A percentile compares a stretch with the other conserved stretches of the same genome.
Conservation (phyloP, 2,329 filamentous ascomycete genomes). For the Cercospora zeae-maydis region DNA sequence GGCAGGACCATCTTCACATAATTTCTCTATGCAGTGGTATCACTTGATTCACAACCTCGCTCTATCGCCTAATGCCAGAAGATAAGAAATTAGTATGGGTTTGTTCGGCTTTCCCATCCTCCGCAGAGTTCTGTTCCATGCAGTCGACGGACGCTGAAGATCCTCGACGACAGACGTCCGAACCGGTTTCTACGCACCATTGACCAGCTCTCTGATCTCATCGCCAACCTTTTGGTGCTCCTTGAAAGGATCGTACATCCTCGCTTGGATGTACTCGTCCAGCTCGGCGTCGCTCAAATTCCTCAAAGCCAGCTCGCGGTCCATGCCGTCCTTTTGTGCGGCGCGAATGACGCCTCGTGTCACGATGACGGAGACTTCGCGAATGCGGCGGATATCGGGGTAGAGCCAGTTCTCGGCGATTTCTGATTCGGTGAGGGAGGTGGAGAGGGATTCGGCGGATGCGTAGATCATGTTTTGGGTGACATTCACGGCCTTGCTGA, state of each 20-base stretch:
- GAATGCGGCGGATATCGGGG: constrained; percentile 80
- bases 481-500: constrained; percentile 79
- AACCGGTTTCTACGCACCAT: constrained; percentile 9
- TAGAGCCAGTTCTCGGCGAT: constrained; percentile 81
- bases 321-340: constrained; percentile 70
- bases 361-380: constrained; percentile 81
- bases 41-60: constrained; percentile 1
- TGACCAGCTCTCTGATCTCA: constrained; percentile 24
- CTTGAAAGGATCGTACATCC: constrained; percentile 52
- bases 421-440: constrained; percentile 76
- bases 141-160: background rate
- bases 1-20: too few relatives aligned
- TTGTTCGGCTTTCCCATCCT: background rate
- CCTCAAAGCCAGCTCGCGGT: constrained; percentile 58
- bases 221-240: constrained; percentile 42
- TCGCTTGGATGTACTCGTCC: constrained; percentile 58
- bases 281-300: constrained; percentile 65
- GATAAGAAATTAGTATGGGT: background rate
- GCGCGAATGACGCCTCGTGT: constrained; percentile 91
- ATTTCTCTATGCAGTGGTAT: too few relatives aligned
- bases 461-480: constrained; percentile 98
- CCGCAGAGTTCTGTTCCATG: constrained; percentile 2
- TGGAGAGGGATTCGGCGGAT: constrained; percentile 76
- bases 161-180: constrained; percentile 1
- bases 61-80: constrained; percentile 1